These are phyloP conservation scores for Ganoderma lucidum DNA, from an alignment of 1,284 basidiomycete genomes.

Conservation along the genomic window DNA sequence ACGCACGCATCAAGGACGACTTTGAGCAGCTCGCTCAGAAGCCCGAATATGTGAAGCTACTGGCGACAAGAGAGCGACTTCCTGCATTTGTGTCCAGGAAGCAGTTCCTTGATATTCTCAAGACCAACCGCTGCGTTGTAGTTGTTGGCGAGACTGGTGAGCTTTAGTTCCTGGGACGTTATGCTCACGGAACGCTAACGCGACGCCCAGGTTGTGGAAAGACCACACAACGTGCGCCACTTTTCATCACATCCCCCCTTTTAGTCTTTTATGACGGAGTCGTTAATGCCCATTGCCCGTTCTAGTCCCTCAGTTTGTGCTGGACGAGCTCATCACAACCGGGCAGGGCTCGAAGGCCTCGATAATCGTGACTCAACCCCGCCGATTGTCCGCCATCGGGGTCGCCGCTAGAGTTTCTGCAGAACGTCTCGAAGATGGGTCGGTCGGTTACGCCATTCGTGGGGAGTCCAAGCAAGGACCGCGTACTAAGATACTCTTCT, in stretches of 20 bases:
- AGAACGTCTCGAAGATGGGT: slow-evolving; percentile 85
- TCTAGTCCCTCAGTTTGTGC: slow-evolving; percentile 88
- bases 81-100: slow-evolving; percentile 79
- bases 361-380: slow-evolving; percentile 91
- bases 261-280: neutral
- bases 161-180: neutral
- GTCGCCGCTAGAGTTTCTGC: slow-evolving; percentile 89
- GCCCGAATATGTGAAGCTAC: slow-evolving; percentile 65
- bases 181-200: neutral
- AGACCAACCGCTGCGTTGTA: slow-evolving; percentile 74
- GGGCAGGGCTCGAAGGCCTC: slow-evolving; percentile 73
- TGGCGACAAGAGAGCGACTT: slow-evolving; percentile 66
- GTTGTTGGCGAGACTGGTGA: slow-evolving; percentile 87
- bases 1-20: slow-evolving; percentile 61
- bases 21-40: slow-evolving; percentile 58
- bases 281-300: neutral
- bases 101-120: slow-evolving; percentile 69
- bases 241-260: neutral
- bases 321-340: slow-evolving; percentile 81
- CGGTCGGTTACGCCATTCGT: slow-evolving; percentile 90
- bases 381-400: slow-evolving; percentile 90
- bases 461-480: slow-evolving; percentile 82
- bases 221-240: slow-evolving; percentile 75
- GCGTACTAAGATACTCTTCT: slow-evolving; percentile 85
- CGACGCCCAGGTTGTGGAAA: slow-evolving; percentile 82